Conservation (phyloP, 345 rosid genomes). For the Raphanus sativus region DNA sequence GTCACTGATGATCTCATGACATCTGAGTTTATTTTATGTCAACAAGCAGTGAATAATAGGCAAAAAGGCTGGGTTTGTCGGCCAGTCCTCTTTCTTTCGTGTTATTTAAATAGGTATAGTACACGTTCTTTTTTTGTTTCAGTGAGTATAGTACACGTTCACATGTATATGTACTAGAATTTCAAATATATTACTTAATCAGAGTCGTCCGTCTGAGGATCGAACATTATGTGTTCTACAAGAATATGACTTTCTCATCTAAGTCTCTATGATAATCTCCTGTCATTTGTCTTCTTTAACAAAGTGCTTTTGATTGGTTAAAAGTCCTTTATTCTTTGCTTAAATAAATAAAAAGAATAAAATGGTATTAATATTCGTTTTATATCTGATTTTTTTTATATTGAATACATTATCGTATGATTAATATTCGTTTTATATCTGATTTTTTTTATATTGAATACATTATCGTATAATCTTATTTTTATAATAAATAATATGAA, state of each 20-base stretch:
- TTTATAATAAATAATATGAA: too few relatives aligned
- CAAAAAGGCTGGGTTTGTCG: neutral
- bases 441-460: too few relatives aligned
- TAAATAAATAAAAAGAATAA: neutral
- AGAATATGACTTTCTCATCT: neutral
- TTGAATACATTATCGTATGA: too few relatives aligned
- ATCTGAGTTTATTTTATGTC: neutral
- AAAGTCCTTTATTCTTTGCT: neutral
- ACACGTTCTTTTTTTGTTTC: neutral
- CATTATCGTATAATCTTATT: too few relatives aligned
- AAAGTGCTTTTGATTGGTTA: neutral
- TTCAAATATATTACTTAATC: neutral
- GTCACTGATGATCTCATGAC: neutral
- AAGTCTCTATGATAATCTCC: neutral
- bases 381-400: too few relatives aligned
- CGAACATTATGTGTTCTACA: neutral
- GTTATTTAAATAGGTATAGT: too few relatives aligned
- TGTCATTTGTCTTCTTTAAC: neutral
- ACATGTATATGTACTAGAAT: neutral
- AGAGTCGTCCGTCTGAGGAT: neutral
- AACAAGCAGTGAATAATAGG: neutral
- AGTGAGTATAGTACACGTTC: neutral
- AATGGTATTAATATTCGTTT: neutral
- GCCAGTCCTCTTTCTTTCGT: neutral
- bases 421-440: too few relatives aligned